Base-by-base conservation (phyloP, 2,329 filamentous ascomycete genomes). In the Zelopaecilomyces penicillatus region DNA sequence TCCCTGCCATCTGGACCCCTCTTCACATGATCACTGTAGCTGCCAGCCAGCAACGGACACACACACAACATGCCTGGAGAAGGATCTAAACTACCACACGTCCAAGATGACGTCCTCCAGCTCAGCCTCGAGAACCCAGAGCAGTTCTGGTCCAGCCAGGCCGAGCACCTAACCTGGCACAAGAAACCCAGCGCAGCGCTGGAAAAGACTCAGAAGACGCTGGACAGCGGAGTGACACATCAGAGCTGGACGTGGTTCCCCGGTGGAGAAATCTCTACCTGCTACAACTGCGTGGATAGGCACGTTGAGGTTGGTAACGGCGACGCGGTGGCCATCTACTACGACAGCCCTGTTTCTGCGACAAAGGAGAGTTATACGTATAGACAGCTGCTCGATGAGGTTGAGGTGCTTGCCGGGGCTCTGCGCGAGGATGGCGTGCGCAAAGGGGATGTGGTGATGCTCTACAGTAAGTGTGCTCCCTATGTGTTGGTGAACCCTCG, bases 221-320 rank as follows among this genome's bases (percentile, higher is more conserved):
- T 93, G 4, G 65, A 71, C 43, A 76, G 67, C 51, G 82, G 81
- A 45, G 65, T 71, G n/a, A 69, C 71, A 11, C 82, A 95, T 59
- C 74, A 80, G 36, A 81, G 85, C 58, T 96, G 90, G 89, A 78
- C 80, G 50, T 97, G 91, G 91, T 96, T 95, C 54, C 79, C 86
- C 0, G 87, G 81, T 50, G 91, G 90, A 50, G 82, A 93, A 67
- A 86, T 97, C 54, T 93, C 85, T 34, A 95, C 88, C 0, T 88
- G 85, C 54, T 95, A 88, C 70, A 97, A 96, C 62, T 94, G 88
- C 60, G 70, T 96, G 10, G 89, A 95, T 64, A 76, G 90, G 10
- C 90, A 96, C 65, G 88, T 96, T n/a, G 68, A 77, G 32, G 79
- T 78, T 5, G 87, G 90, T n/a, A 72, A 82, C 52, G 89, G 89